Percentiles rank a stretch among this genome's conserved stretches.
phyloP scores from a whole-genome alignment of 306 rosid species.

The Sechiopsis laciniata region DNA sequence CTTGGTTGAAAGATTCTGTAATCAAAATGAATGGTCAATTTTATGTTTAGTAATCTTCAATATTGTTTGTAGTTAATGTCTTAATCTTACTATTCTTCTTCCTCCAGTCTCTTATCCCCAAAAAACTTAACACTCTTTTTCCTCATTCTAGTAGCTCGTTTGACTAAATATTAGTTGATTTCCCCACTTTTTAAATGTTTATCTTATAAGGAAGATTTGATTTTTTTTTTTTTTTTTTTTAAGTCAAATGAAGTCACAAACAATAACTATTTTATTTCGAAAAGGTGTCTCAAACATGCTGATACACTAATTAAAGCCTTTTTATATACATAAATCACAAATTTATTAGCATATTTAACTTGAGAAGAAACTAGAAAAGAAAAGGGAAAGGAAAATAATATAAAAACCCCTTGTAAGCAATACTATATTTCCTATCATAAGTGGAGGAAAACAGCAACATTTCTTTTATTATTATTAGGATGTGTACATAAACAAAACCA shows the following conservation, averaged over 20 bases:
- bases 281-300: not conserved
- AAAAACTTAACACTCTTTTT: not conserved
- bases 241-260: not conserved
- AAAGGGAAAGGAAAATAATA: not conserved
- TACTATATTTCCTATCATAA: not conserved
- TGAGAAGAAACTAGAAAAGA: not conserved
- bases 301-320: not conserved
- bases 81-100: not conserved
- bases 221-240: too few species aligned
- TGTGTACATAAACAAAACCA: slow-evolving; percentile 12
- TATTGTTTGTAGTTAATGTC: slow-evolving; percentile 11
- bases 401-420: not conserved
- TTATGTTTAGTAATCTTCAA: not conserved
- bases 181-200: not conserved
- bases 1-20: not conserved
- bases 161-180: not conserved
- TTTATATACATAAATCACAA: not conserved
- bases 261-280: not conserved
- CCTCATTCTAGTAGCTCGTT: not conserved
- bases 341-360: not conserved
- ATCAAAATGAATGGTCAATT: not conserved
- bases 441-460: not conserved
- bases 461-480: not conserved
- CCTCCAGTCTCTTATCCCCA: not conserved
- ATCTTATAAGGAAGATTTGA: not conserved